Evolutionary conservation across 768 basidiomycete genomes (phyloP).

Genomic region (Lactarius hengduanensis): DNA sequence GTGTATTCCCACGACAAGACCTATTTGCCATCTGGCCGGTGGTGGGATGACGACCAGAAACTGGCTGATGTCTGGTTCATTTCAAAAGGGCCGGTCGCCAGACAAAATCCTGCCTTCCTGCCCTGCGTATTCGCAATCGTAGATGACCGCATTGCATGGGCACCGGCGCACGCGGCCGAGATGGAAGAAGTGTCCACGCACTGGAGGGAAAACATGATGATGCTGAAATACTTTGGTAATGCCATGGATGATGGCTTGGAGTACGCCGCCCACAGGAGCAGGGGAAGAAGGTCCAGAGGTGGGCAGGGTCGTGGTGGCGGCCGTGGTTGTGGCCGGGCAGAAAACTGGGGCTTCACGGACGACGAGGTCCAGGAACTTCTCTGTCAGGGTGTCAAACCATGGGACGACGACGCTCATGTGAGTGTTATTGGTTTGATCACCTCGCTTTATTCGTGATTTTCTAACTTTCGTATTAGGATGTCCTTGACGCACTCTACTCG

Average conservation of each 20-base stretch:
- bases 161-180: neutral
- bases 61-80: neutral
- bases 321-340: neutral
- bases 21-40: slow-evolving; percentile 45
- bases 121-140: neutral
- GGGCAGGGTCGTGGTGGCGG: neutral
- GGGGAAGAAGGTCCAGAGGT: neutral
- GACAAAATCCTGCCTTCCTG: neutral
- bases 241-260: neutral
- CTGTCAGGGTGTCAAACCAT: slow-evolving; percentile 43
- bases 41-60: slow-evolving; percentile 40
- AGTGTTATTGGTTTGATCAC: slow-evolving; percentile 15
- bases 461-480: slow-evolving; percentile 11
- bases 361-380: slow-evolving; percentile 34
- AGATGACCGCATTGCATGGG: slow-evolving; percentile 15
- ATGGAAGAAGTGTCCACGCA: slow-evolving; percentile 1
- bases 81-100: neutral
- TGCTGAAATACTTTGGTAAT: neutral
- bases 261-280: neutral
- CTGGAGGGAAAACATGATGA: neutral
- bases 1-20: slow-evolving; percentile 49
- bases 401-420: slow-evolving; percentile 46
- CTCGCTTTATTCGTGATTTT: neutral
- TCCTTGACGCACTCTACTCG: slow-evolving; percentile 8
- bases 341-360: neutral